Base-by-base conservation (phyloP, 169 alveolate species). In the Blepharisma undulans region DNA sequence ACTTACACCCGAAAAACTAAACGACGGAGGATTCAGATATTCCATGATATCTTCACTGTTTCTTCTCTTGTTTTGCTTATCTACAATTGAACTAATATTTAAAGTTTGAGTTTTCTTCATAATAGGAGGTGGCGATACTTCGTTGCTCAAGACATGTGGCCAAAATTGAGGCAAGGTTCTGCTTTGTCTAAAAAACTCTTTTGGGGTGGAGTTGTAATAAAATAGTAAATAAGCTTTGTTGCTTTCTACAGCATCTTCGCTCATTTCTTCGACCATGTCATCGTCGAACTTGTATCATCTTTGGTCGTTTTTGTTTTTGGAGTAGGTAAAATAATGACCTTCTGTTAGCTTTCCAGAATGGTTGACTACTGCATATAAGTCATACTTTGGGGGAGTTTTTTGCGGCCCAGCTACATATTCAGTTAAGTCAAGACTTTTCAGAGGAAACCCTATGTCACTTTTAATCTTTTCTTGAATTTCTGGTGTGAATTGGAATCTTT, bases 201-300 rank as follows among this genome's bases (percentile, higher is more conserved):
- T 34, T 36, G 25, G 72, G n/a, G 48, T 79, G 89, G 92, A 90
- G 21, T 85, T 72, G 21, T 77, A 82, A 80, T 93, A 93, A 72
- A 93, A 93, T 25, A 93, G 72, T 18, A 93, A 91, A 89, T 93
- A 93, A 48, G 95, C 93, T 29, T 84, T 76, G 72, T 84, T 85
- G 21, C 72, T 61, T 21, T 88, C 91, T 22, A 92, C 30, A n/a
- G 84, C 66, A 12, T 88, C 77, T 22, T 66, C 74, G 29, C 76
- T 81, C 25, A 25, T 71, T 14, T 29, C 80, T 29, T 66, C 27
- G 22, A 95, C 97, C 71, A 78, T 29, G 30, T 92, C 76, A 87
- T 96, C 98, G 90, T 96, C 95, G 88, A 93, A 96, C 34, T 92
- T 94, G 89, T 95, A 94, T 97, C 98, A 96, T 85, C 91, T 92